Conservation (phyloP, 129 eudicot species). For the Chrysanthemum makinoi region DNA sequence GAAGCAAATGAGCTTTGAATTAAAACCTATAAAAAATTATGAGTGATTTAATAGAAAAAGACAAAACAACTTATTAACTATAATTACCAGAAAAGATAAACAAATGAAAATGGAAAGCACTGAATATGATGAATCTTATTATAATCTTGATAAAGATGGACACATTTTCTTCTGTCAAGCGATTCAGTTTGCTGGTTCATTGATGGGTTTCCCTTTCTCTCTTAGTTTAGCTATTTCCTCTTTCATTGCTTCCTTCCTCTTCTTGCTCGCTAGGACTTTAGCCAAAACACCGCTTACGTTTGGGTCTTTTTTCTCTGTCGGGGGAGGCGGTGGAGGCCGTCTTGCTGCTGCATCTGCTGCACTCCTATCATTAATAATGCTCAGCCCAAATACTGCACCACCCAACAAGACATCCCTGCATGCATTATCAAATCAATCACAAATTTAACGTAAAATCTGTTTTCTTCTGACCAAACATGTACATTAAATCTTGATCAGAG, state of each 20-base stretch:
- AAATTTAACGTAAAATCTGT: neutral
- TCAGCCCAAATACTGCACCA: slow-evolving; percentile 48
- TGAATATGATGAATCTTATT: too few species aligned
- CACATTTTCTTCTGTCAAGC: too few species aligned
- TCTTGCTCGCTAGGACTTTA: slow-evolving; percentile 82
- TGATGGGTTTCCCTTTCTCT: slow-evolving; percentile 58
- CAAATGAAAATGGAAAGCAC: too few species aligned
- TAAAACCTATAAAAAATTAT: too few species aligned
- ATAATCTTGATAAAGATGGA: too few species aligned
- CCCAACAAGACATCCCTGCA: slow-evolving; percentile 56
- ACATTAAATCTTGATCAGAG: too few species aligned
- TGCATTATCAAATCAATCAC: too few species aligned
- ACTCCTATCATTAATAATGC: slow-evolving; percentile 28
- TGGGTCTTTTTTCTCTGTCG: slow-evolving; percentile 77
- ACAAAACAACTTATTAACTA: too few species aligned
- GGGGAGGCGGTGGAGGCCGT: slow-evolving; percentile 81
- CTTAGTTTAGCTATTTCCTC: slow-evolving; percentile 54
- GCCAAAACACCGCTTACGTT: slow-evolving; percentile 64
- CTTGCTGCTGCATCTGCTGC: slow-evolving; percentile 72
- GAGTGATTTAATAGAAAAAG: too few species aligned
- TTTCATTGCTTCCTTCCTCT: slow-evolving; percentile 95
- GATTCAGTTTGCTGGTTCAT: neutral
- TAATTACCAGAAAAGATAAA: too few species aligned
- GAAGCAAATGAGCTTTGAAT: too few species aligned
- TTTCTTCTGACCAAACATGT: too few species aligned